phyloP scores from a whole-genome alignment of 148 eudicot species.

The Gaultheria prostrata region DNA sequence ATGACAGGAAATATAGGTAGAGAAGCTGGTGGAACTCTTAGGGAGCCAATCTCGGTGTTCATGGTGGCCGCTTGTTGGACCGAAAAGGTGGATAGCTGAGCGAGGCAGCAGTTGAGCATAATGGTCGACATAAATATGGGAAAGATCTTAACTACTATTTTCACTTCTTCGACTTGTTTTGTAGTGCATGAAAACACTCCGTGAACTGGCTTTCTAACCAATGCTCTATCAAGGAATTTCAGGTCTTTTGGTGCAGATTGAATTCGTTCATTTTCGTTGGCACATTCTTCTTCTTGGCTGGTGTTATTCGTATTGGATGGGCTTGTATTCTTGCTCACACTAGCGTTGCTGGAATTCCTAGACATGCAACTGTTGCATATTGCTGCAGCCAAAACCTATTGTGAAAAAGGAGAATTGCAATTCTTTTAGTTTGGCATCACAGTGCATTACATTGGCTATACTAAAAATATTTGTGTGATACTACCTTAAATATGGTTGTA shows the following conservation, averaged over 20 bases:
- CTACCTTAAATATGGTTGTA: slow-evolving; percentile 72
- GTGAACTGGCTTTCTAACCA: slow-evolving; percentile 28
- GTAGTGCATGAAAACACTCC: slow-evolving; percentile 42
- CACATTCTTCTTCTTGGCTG: slow-evolving; percentile 21
- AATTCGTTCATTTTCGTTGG: slow-evolving; percentile 16
- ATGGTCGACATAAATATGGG: slow-evolving; percentile 78
- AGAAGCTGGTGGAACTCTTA: slow-evolving; percentile 82
- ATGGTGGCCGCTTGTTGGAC: slow-evolving; percentile 94
- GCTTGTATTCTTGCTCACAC: slow-evolving; percentile 34
- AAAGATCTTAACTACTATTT: slow-evolving; percentile 50
- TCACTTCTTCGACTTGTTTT: slow-evolving; percentile 68
- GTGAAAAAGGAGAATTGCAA: slow-evolving; percentile 5
- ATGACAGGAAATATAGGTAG: slow-evolving; percentile 80
- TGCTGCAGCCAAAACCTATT: slow-evolving; percentile 69
- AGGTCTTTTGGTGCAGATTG: slow-evolving; percentile 26
- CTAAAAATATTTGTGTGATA: not conserved
- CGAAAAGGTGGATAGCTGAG: slow-evolving; percentile 92
- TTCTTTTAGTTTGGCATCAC: not conserved
- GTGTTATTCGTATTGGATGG: slow-evolving; percentile 13
- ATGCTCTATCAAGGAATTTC: slow-evolving; percentile 49
- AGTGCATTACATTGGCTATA: not conserved
- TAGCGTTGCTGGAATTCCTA: slow-evolving; percentile 36
- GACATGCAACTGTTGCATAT: slow-evolving; percentile 31
- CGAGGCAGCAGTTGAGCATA: slow-evolving; percentile 90
- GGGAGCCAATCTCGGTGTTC: slow-evolving; percentile 62